Percentiles rank a stretch among this genome's conserved stretches.
Evolutionary conservation across 495 filamentous ascomycete species (phyloP).

Genomic region (Terfezia claveryi): DNA sequence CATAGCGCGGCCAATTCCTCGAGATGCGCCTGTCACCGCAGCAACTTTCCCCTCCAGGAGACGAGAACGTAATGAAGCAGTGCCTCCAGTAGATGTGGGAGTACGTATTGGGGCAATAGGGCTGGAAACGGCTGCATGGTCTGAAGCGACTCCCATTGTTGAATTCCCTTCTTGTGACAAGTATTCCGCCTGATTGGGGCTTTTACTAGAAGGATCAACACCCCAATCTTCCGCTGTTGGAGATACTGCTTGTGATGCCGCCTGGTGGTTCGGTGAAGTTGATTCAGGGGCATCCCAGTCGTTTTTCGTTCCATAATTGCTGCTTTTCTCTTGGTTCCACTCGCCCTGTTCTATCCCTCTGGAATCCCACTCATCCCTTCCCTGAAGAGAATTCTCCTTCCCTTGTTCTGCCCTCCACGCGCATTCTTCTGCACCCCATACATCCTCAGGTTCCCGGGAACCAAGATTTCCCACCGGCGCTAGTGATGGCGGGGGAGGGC

Average conservation of each 20-base stretch:
- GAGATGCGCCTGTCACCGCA: constrained; percentile 55
- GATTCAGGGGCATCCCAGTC: background rate
- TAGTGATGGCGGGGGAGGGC: no score
- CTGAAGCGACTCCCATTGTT: background rate
- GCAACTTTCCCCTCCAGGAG: constrained; percentile 46
- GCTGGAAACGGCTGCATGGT: background rate
- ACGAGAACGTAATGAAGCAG: constrained; percentile 7
- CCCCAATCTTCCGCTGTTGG: background rate
- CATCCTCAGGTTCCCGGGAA: no score
- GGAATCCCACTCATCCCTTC: no score
- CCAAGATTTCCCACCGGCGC: no score
- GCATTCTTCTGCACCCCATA: no score
- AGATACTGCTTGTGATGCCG: background rate
- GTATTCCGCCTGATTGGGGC: background rate
- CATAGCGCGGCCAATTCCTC: constrained; percentile 58
- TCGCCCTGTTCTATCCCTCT: no score
- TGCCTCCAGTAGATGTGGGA: background rate
- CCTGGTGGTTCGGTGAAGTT: background rate
- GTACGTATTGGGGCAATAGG: background rate
- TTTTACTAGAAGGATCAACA: background rate
- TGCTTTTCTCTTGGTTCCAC: no score
- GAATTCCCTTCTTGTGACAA: background rate
- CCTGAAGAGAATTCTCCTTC: no score
- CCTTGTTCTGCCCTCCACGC: no score
- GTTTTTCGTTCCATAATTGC: no score